Base-by-base conservation (phyloP, 352 stramenopile genomes). In the Thalassiosira mediterranea region DNA sequence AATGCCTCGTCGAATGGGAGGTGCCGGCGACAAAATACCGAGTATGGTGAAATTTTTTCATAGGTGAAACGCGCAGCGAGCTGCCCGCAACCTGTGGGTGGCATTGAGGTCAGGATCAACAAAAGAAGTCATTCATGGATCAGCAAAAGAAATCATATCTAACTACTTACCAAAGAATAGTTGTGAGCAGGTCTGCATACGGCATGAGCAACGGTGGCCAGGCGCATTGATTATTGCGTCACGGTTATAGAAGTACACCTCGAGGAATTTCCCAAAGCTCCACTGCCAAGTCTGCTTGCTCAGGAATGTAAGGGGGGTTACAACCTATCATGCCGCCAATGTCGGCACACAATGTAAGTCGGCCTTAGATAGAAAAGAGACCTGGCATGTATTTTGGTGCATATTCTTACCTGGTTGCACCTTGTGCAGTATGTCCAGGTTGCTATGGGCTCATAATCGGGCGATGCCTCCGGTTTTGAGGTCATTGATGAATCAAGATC, bases 361-460 rank as follows among this genome's bases (percentile, higher is more conserved):
- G n/a, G n/a, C n/a, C n/a, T n/a, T n/a, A n/a, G n/a, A n/a, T n/a
- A n/a, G n/a, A n/a, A n/a, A n/a, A n/a, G n/a, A n/a, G n/a, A n/a
- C n/a, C n/a, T n/a, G n/a, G n/a, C n/a, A n/a, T n/a, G n/a, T n/a
- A n/a, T n/a, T n/a, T n/a, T n/a, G n/a, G n/a, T n/a, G n/a, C n/a
- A n/a, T n/a, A n/a, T n/a, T n/a, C n/a, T n/a, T n/a, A n/a, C n/a
- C 21, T 90, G 87, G 47, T 90, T 86, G 85, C 96, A 99, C 37
- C 96, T 90, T n/a, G 86, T 95, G 75, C 96, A 99, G 84, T 97
- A 98, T n/a, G 95, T 97, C 95, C 95, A 98, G 63, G 96, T 98
- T n/a, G 95, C 91, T 62, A 99, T 97, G 19, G 77, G 79, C 8
- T 86, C 71, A 29, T 78, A 63, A 47, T 90, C 74, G 49, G 76